phyloP scores from a whole-genome alignment of 306 rosid species.

The Rubus parviflorus region DNA sequence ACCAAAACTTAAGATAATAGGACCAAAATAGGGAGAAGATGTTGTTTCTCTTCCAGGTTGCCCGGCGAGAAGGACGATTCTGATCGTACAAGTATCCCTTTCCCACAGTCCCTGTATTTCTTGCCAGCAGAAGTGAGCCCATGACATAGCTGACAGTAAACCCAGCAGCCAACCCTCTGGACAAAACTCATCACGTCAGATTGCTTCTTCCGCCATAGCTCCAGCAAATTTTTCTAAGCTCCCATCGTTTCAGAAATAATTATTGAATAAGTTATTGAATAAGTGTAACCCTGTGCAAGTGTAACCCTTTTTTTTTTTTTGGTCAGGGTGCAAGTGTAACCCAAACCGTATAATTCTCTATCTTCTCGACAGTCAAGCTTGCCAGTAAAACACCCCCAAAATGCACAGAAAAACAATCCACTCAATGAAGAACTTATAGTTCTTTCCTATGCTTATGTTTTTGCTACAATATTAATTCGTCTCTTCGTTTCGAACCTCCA shows the following conservation, averaged over 20 bases:
- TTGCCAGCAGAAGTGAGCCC: constrained; percentile 87
- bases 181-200: constrained; percentile 82
- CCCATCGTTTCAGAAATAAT: constrained; percentile 27
- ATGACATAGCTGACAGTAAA: constrained; percentile 70
- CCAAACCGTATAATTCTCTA: no score
- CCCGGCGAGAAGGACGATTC: constrained; percentile 81
- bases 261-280: no score
- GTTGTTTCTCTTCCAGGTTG: constrained; percentile 87
- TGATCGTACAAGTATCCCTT: constrained; percentile 71
- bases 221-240: constrained; percentile 85
- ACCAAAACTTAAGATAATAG: constrained; percentile 17
- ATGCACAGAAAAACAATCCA: no score
- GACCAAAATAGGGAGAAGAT: constrained; percentile 56
- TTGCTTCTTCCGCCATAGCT: constrained; percentile 90
- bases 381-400: no score
- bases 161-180: constrained; percentile 93
- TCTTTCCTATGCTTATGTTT: no score
- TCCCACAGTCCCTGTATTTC: constrained; percentile 72
- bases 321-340: no score
- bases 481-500: no score
- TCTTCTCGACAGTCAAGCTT: no score
- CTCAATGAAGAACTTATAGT: no score
- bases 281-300: no score
- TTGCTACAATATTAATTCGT: no score
- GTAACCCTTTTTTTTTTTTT: no score